Evolutionary conservation across 768 basidiomycete genomes (phyloP).

Genomic region (Steccherinum ochraceum): DNA sequence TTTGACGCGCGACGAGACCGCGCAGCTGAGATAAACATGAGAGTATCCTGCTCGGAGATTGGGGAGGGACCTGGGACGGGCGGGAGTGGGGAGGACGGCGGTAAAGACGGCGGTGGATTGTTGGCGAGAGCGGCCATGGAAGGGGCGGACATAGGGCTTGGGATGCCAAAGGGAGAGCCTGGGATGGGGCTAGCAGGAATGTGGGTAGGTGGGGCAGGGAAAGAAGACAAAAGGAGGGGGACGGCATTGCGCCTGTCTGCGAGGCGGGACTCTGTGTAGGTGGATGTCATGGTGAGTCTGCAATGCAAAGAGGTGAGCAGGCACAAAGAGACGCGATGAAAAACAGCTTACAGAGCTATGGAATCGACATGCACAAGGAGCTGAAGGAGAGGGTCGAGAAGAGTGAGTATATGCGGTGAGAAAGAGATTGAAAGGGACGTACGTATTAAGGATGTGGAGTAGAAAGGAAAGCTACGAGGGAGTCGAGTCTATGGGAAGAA

Average conservation of each 20-base stretch:
- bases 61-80: slow-evolving; percentile 61
- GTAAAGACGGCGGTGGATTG: slow-evolving; percentile 54
- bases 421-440: not conserved
- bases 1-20: slow-evolving; percentile 30
- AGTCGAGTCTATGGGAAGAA: not conserved
- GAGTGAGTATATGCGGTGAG: not conserved
- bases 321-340: not conserved
- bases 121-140: slow-evolving; percentile 1
- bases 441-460: not conserved
- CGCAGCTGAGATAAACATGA: slow-evolving; percentile 31
- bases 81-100: slow-evolving; percentile 54
- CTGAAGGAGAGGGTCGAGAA: not conserved
- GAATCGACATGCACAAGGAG: not conserved
- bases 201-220: slow-evolving; percentile 26
- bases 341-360: not conserved
- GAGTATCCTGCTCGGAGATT: slow-evolving; percentile 42
- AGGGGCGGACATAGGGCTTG: slow-evolving; percentile 1
- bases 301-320: not conserved
- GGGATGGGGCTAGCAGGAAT: slow-evolving; percentile 21
- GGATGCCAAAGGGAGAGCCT: slow-evolving; percentile 10
- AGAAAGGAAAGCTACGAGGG: not conserved
- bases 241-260: slow-evolving; percentile 18
- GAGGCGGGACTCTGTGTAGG: slow-evolving; percentile 6
- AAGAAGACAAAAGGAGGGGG: slow-evolving; percentile 24
- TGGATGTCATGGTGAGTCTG: not conserved